Percentiles rank a stretch among this genome's conserved stretches.
Conservation (phyloP, 139 green algal species). For the Zygnema cylindricum region DNA sequence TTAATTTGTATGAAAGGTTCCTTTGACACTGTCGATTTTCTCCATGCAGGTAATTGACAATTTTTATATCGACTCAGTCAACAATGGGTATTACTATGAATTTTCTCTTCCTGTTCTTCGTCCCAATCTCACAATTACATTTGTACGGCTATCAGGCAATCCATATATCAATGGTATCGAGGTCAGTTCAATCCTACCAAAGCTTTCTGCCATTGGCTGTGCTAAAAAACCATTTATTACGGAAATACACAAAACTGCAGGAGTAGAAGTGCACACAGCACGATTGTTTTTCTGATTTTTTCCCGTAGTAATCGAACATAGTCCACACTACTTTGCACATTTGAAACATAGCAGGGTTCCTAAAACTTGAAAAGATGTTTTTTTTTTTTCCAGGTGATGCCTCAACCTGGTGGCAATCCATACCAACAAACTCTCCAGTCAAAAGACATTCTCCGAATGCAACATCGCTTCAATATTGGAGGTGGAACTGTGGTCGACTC, state of each 20-base stretch:
- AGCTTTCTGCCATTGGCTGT: too few species aligned
- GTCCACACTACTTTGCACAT: too few species aligned
- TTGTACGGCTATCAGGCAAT: background rate
- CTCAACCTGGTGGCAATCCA: background rate
- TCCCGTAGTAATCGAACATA: too few species aligned
- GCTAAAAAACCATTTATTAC: too few species aligned
- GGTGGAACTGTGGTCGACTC: background rate
- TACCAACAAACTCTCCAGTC: background rate
- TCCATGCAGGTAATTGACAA: background rate
- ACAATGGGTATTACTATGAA: constrained; percentile 1
- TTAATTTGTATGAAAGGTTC: too few species aligned
- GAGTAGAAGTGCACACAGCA: too few species aligned
- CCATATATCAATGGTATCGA: background rate
- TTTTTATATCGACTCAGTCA: background rate
- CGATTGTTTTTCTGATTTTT: too few species aligned
- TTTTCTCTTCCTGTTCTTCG: constrained; percentile 6
- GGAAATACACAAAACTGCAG: too few species aligned
- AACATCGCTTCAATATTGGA: background rate
- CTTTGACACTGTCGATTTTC: too few species aligned
- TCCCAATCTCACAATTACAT: constrained; percentile 11
- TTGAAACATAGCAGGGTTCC: too few species aligned
- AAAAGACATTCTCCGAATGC: background rate
- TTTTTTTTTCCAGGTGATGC: background rate
- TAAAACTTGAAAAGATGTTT: too few species aligned
- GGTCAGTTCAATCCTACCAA: too few species aligned